phyloP scores from a whole-genome alignment of 78 protist genomes.

The Dictyostelium intermedium region DNA sequence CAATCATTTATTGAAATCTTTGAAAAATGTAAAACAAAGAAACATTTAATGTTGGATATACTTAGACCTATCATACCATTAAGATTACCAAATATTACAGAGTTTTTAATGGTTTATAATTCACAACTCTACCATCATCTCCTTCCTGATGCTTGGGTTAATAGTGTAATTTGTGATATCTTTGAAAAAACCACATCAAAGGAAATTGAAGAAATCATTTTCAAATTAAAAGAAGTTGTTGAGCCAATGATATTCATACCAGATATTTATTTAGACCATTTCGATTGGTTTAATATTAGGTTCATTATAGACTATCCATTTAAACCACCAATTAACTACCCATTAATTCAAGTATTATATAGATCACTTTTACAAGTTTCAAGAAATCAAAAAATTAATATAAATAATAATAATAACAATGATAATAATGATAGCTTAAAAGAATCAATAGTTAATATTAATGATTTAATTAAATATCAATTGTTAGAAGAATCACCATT shows the following conservation, averaged over 20 bases:
- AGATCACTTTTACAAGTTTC: background rate
- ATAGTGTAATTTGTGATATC: background rate
- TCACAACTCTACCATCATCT: background rate
- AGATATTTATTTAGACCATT: slow-evolving; percentile 12
- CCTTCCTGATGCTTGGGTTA: background rate
- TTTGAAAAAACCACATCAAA: background rate
- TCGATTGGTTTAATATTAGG: background rate
- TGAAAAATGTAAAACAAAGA: slow-evolving; percentile 5
- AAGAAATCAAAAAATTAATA: background rate
- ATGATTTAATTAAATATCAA: slow-evolving; percentile 22
- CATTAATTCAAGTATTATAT: background rate
- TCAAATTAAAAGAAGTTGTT: background rate
- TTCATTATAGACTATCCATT: background rate
- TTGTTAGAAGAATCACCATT: background rate
- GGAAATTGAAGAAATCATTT: slow-evolving; percentile 1
- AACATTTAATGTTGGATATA: slow-evolving; percentile 17
- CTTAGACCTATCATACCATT: background rate
- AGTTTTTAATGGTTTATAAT: slow-evolving; percentile 3
- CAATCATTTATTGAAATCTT: slow-evolving; percentile 1
- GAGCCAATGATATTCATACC: slow-evolving; percentile 5
- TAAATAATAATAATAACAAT: background rate
- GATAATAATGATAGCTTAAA: background rate
- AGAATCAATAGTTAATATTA: background rate
- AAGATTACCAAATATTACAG: background rate
- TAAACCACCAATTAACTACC: background rate